Percentiles rank a stretch among this genome's conserved stretches.
Conservation (phyloP, 1,284 basidiomycete genomes). For the Apiotrichum brassicae region DNA sequence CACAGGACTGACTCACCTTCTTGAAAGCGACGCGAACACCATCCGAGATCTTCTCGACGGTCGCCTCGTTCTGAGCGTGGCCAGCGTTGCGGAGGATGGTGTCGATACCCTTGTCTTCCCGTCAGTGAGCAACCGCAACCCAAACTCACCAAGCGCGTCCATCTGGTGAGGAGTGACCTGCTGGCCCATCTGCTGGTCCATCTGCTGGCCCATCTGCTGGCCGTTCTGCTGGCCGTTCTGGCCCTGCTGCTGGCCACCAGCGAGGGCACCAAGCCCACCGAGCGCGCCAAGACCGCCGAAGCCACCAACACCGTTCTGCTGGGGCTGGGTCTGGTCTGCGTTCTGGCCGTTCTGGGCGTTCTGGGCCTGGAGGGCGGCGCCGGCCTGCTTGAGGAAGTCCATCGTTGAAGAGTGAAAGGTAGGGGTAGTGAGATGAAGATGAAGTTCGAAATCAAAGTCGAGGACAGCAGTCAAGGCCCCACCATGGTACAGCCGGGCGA, state of each 20-base stretch:
- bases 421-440: neutral
- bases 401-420: neutral
- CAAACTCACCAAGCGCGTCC: conserved; percentile 41
- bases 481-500: no score
- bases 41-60: conserved; percentile 49
- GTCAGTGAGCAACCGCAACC: neutral
- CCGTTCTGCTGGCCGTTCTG: conserved; percentile 1
- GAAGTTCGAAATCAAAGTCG: no score
- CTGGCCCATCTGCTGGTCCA: conserved; percentile 1
- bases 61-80: conserved; percentile 35
- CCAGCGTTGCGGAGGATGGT: conserved; percentile 30
- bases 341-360: no score
- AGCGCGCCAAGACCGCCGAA: no score
- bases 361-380: neutral
- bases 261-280: no score
- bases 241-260: neutral
- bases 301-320: no score
- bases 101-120: conserved; percentile 42
- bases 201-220: neutral
- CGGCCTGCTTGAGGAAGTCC: conserved; percentile 5
- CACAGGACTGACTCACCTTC: conserved; percentile 21
- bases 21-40: conserved; percentile 45
- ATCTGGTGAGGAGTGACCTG: neutral
- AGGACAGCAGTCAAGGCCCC: no score
- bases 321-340: no score